Base-by-base conservation (phyloP, 495 filamentous ascomycete genomes). In the Chaetomium fimeti region DNA sequence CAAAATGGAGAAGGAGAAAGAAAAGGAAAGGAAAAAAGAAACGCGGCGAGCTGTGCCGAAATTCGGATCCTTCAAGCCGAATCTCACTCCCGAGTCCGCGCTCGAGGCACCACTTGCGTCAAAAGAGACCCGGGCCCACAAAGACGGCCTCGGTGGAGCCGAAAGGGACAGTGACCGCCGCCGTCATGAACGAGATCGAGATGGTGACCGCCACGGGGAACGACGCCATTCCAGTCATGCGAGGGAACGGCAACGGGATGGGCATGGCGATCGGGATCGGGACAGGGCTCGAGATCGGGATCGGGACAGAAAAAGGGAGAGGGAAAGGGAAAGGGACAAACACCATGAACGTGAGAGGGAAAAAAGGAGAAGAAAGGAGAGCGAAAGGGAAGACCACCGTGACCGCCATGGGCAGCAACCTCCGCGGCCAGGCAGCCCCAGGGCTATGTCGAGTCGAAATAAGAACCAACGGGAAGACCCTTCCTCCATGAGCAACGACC, bases 61-160 rank as follows among this genome's bases (percentile, higher is more conserved):
- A 49, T 91, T 91, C 66, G 79, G 79, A 49, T 90, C 88, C 64
- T 91, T 90, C 80, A 87, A 82, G 65, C 81, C 84, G 42, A 83
- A 82, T 53, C 63, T 71, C 16, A 38, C 48, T 32, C 52, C 61
- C 32, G 62, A 61, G 42, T 32, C 57, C 16, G 47, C 47, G 28
- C 58, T 20, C 5, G 58, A 61, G 28, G 13, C 59, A 2, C 36
- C 38, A 16, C 22, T 43, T 9, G 25, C 57, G 25, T 42, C 53
- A 24, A 27, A 61, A 36, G 56, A 56, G 60, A 49, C 60, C 32
- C 49, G 24, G 59, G 18, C 42, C 32, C 18, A 51, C 66, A 12
- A 29, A 18, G 48, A 61, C 22, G 40, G n/a, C 4, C 20, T 6
- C 36, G n/a, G 48, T 11, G 11, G 40, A 43, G 12, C n/a, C 15